Evolutionary conservation across 768 basidiomycete genomes (phyloP), one percentile per base, ranked within the genome.

Genomic region (Lanmaoa pseudosensibilis): DNA sequence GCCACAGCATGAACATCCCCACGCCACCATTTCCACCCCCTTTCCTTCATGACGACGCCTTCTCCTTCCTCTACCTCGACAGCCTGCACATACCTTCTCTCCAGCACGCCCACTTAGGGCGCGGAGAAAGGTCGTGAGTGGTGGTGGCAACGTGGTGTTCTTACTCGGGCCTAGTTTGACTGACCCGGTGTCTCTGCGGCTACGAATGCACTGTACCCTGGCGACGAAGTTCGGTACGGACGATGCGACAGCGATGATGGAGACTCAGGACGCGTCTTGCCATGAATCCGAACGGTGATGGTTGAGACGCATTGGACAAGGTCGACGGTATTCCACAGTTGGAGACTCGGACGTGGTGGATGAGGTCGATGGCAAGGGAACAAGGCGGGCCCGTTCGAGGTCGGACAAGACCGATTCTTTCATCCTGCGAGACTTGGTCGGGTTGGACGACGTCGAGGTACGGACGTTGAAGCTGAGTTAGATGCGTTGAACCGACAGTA

Each of bases 61-160:
- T 32, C 30, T 23, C 33, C 11, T 52, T 19, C 30, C 21, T 1
- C n/a, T 8, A 6, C 25, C 11, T 10, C 25, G n/a, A 37, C 25
- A 63, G 56, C 60, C 56, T 39, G 48, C 44, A 51, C 19, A 49
- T 38, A 6, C 57, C 43, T 52, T 37, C 13, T 64, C 62, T 60
- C 62, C 39, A 60, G 61, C 23, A 46, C 46, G 58, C 62, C 62
- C 52, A 60, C 53, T 38, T 37, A 52, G 58, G 62, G 62, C 53
- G 53, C 62, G 39, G 61, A 60, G 57, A 38, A 33, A 39, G 50
- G 50, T 61, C 12, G 32, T 18, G 4, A 49, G 62, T 43, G 30
- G 50, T 50, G 58, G 53, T 49, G 57, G 53, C 32, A 21, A 39
- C 2, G 5, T 1, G 23, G 3, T 33, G 25, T 53, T 54, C 30